phyloP scores from a whole-genome alignment of 179 eudicot genomes.

The Carnegiea gigantea region DNA sequence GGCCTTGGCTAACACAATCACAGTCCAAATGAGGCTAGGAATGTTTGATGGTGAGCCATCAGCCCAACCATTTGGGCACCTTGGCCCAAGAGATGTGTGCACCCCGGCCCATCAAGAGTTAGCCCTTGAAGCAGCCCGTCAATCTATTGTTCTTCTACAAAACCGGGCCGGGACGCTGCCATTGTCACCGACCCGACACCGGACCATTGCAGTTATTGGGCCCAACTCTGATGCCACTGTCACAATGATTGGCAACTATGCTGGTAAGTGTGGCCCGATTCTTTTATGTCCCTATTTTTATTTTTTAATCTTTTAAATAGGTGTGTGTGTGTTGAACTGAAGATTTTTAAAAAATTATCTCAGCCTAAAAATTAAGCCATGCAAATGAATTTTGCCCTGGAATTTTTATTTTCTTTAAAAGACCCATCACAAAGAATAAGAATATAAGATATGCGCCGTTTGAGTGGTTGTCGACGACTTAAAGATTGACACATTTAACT shows the following conservation, averaged over 20 bases:
- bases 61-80: constrained; percentile 57
- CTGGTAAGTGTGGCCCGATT: constrained; percentile 45
- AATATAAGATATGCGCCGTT: too few relatives aligned
- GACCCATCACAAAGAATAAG: too few relatives aligned
- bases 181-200: constrained; percentile 50
- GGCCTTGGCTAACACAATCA: constrained; percentile 59
- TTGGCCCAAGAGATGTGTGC: constrained; percentile 78
- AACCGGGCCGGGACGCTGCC: constrained; percentile 57
- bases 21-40: constrained; percentile 91
- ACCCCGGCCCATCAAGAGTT: constrained; percentile 68
- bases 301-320: background rate
- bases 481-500: too few relatives aligned
- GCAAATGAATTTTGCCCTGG: too few relatives aligned
- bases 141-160: constrained; percentile 80
- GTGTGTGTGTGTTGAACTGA: too few relatives aligned
- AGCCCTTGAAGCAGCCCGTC: constrained; percentile 91
- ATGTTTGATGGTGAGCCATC: constrained; percentile 87
- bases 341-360: background rate
- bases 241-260: constrained; percentile 96
- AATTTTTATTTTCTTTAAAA: too few relatives aligned
- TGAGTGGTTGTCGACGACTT: too few relatives aligned
- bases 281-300: background rate
- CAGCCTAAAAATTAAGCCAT: too few relatives aligned
- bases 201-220: constrained; percentile 81
- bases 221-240: constrained; percentile 87